These are phyloP conservation scores for Pestalotiopsis sp. DNA, from an alignment of 2,329 filamentous ascomycete species.

Conservation along the genomic window DNA sequence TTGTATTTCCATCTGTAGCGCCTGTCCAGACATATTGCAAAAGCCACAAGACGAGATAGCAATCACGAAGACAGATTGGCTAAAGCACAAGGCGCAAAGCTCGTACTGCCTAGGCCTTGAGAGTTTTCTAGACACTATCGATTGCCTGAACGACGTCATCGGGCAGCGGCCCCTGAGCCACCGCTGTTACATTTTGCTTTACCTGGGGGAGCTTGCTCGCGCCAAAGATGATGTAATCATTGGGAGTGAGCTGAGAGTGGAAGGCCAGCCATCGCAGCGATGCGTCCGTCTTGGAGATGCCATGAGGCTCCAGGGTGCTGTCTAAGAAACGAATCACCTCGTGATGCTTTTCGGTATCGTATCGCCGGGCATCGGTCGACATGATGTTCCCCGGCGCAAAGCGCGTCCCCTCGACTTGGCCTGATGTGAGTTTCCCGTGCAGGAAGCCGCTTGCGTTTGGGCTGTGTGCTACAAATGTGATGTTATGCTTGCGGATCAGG, in stretches of 20 bases:
- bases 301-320: slow-evolving; percentile 14
- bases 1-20: not conserved
- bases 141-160: not conserved
- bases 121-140: slow-evolving; percentile 1
- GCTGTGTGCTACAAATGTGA: slow-evolving; percentile 18
- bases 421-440: slow-evolving; percentile 19
- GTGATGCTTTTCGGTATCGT: slow-evolving; percentile 20
- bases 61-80: not conserved
- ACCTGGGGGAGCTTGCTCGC: slow-evolving; percentile 21
- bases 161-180: slow-evolving; percentile 4
- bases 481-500: slow-evolving; percentile 14
- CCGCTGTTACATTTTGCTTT: not conserved
- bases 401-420: slow-evolving; percentile 21
- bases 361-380: slow-evolving; percentile 16
- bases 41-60: not conserved
- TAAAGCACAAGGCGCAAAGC: not conserved
- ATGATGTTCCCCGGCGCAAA: slow-evolving; percentile 20
- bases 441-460: slow-evolving; percentile 22
- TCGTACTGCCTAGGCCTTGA: not conserved
- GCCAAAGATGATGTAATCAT: slow-evolving; percentile 22
- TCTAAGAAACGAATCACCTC: slow-evolving; percentile 15
- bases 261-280: slow-evolving; percentile 20
- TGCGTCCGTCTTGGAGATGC: slow-evolving; percentile 19
- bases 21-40: not conserved
- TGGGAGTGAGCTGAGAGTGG: slow-evolving; percentile 18